Evolutionary conservation across 257 asterid species (phyloP).

Genomic region (Lycium ferocissimum): DNA sequence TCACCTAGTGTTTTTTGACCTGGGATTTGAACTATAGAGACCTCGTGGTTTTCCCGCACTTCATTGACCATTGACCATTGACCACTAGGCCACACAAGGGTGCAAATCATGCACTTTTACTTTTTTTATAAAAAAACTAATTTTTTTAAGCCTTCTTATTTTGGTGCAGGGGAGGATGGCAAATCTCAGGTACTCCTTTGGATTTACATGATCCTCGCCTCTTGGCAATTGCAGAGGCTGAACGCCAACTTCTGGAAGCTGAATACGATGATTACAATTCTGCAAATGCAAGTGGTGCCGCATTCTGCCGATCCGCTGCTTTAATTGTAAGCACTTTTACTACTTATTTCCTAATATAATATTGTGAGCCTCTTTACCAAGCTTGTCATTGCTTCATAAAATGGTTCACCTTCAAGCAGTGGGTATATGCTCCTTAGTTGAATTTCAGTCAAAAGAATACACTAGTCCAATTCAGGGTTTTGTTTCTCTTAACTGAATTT

Average conservation of each 20-base stretch:
- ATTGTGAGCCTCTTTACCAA: constrained; percentile 14
- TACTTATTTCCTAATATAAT: constrained; percentile 14
- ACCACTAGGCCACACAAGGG: background rate
- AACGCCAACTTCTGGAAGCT: constrained; percentile 87
- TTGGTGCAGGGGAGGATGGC: constrained; percentile 91
- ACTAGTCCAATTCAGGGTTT: background rate
- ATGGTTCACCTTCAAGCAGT: background rate
- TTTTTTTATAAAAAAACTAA: background rate
- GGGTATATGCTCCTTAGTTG: background rate
- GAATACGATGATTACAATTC: constrained; percentile 85
- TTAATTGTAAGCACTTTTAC: constrained; percentile 68
- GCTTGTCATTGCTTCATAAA: constrained; percentile 15
- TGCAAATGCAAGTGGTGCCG: constrained; percentile 84
- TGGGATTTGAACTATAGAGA: background rate
- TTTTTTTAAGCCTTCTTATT: constrained; percentile 21
- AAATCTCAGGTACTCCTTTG: constrained; percentile 88
- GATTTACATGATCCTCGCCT: constrained; percentile 93
- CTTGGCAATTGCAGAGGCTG: constrained; percentile 94
- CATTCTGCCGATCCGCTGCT: constrained; percentile 96
- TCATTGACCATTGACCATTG: background rate
- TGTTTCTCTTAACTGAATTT: background rate
- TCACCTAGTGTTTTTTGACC: background rate
- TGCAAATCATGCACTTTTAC: background rate
- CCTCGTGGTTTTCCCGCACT: background rate
- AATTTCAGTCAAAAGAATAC: constrained; percentile 20